Conservation (phyloP, 2,329 filamentous ascomycete genomes). For the Claviceps africana region DNA sequence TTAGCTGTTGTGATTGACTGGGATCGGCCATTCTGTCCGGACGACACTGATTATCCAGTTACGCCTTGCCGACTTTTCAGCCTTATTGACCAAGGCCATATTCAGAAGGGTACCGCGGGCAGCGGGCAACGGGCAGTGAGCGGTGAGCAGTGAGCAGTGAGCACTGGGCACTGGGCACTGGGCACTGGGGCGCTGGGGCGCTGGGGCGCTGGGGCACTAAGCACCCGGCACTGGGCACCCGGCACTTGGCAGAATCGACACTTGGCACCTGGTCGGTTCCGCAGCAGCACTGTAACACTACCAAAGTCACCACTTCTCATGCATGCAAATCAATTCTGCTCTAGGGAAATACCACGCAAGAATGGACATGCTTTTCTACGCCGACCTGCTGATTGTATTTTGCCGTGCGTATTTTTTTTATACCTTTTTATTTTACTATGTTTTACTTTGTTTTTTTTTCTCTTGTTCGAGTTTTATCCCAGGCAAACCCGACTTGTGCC, state of each 20-base stretch:
- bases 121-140: not conserved
- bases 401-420: too few species aligned
- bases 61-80: not conserved
- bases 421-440: too few species aligned
- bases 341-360: not conserved
- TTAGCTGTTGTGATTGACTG: not conserved
- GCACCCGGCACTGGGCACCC: not conserved
- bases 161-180: not conserved
- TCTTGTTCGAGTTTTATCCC: not conserved
- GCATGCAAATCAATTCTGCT: not conserved
- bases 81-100: not conserved
- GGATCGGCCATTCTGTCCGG: not conserved
- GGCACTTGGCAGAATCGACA: not conserved
- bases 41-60: not conserved
- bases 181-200: too few species aligned
- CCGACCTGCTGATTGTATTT: too few species aligned
- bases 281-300: not conserved
- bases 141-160: not conserved
- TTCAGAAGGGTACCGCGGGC: not conserved
- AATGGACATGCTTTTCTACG: not conserved
- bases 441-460: too few species aligned
- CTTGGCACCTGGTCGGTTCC: not conserved
- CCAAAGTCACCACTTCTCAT: not conserved
- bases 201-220: too few species aligned
- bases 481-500: not conserved